Conservation (phyloP, 345 rosid species). For the Gynandropsis gynandra region DNA sequence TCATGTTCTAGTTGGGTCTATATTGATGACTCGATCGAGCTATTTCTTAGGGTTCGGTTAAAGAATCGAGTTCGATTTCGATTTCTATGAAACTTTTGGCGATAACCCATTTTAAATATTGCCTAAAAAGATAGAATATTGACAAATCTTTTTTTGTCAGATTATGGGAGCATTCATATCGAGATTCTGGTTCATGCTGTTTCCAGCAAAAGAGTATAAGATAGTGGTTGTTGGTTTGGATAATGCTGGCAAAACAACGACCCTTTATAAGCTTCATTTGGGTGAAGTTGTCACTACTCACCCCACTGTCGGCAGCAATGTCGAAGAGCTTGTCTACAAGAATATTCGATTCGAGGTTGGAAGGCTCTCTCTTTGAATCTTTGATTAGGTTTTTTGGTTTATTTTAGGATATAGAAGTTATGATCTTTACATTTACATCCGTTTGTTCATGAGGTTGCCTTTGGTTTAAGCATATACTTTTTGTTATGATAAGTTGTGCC, state of each 20-base stretch:
- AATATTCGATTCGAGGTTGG: constrained; percentile 87
- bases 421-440: no score
- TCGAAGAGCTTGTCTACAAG: constrained; percentile 94
- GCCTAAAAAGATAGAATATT: background rate
- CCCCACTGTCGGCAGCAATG: constrained; percentile 96
- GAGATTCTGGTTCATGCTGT: constrained; percentile 92
- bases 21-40: background rate
- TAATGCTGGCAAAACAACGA: constrained; percentile 95
- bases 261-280: constrained; percentile 85
- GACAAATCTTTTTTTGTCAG: background rate
- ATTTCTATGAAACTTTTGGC: background rate
- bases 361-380: background rate
- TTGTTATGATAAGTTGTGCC: no score
- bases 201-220: constrained; percentile 95
- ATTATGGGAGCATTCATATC: constrained; percentile 74
- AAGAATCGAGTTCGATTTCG: background rate
- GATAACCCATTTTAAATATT: no score
- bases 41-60: constrained; percentile 1
- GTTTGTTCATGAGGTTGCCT: no score
- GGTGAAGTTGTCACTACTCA: constrained; percentile 98
- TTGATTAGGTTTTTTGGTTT: background rate
- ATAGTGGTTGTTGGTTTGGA: constrained; percentile 95
- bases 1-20: background rate
- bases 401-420: no score
- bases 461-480: no score